Base-by-base conservation (phyloP, 2,329 filamentous ascomycete species). In the Aspergillus piperis region DNA sequence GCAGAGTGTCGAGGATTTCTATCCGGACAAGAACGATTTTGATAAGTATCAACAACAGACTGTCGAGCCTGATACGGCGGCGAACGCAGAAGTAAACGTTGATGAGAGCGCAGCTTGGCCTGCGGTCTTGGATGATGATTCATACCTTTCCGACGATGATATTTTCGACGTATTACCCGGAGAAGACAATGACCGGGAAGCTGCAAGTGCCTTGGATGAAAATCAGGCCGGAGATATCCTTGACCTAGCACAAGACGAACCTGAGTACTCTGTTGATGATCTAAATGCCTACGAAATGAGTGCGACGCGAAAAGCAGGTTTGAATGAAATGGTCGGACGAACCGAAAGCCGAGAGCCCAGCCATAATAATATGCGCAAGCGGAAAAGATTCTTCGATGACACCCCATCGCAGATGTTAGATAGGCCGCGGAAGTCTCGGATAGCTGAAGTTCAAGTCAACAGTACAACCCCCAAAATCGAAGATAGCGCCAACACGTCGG, bases 1-100 rank as follows among this genome's bases (percentile, higher is more conserved):
- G 41, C 86, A 96, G 69, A 93, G 94, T 55, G 88, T 98, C 0
- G 89, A 93, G 71, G 94, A 98, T 71, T 81, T 99, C 15, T 96
- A 90, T 71, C 89, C 90, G 0, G 82, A 85, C 19, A 90, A 86
- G 51, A 75, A 92, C 21, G 71, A 67, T 38, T 57, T 66, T 13
- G 66, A 66, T 5, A 68, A 63, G 49, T 38, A 71, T 36, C 62
- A 73, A 52, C 53, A 59, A 15, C 57, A 58, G 23, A 62, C 51
- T 19, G 56, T 60, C 47, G 58, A 48, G 62, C 19, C 60, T 23
- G 50, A 60, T 60, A 47, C 58, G 8, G 52, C 61, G 41, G 57
- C 57, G 1, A 39, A 42, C n/a, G 66, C 68, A 7, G 69, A 74
- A 19, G 68, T 88, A 47, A 80, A 88, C 21, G 86, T 92, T 5